Evolutionary conservation across 2,329 filamentous ascomycete genomes (phyloP), one percentile per base, ranked within the genome.

Genomic region (Aspergillus pseudoviridinutans): DNA sequence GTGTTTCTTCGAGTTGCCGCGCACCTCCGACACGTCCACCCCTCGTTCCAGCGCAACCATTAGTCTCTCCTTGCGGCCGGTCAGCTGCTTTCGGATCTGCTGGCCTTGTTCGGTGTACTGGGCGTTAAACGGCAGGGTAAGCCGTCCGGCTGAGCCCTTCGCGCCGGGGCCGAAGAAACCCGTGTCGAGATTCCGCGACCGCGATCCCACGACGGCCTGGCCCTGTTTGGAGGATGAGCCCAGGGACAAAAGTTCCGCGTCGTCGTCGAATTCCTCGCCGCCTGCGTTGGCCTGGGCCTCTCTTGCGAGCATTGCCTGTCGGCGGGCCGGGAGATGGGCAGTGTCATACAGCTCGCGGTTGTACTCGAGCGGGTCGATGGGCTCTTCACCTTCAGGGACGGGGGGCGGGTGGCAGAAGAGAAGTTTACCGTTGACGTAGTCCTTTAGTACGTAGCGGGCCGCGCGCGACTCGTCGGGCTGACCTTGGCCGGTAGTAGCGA

Each of bases 371-470:
- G 85, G 79, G 65, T 97, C 89, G 42, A 89, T 84, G n/a, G 66
- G 64, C 1, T 68, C 61, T 50, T 70, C 62, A 49, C 66, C 67
- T 38, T 72, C 71, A 2, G 79, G 55, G 2, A 61, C 53, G 0
- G 92, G 92, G 0, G 94, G 94, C 4, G 94, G 92, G 67, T 93
- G 88, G 64, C 92, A 94, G 78, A 89, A 97, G 5, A 97, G 83
- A 0, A 99, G 84, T 77, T 97, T 97, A 61, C 94, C 94, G 71
- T 89, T 96, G 65, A 99, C 94, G 69, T 97, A 99, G 77, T 99
- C 94, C 74, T 99, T 99, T 27, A 99, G 83, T 17, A 99, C 83
- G 65, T 91, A 89, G 54, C 94, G 85, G 4, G 93, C 92, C 6
- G 94, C 94, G 66, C 94, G 85, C 1, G 92, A 95, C 78, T 96